phyloP scores from a whole-genome alignment of 2,329 filamentous ascomycete species.

The Pseudogymnoascus sp. region DNA sequence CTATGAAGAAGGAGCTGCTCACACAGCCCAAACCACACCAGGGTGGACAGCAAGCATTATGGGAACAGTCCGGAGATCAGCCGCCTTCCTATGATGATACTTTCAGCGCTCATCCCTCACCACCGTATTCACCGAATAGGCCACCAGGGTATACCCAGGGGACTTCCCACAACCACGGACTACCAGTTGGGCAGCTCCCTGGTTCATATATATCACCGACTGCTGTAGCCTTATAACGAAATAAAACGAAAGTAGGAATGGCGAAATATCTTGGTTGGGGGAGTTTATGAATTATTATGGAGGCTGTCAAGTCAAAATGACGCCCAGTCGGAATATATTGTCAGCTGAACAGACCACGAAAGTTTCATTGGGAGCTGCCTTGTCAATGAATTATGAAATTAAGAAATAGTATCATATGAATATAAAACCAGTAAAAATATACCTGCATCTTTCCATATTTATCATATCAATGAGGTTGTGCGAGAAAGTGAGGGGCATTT shows the following conservation, averaged over 20 bases:
- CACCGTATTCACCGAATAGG: neutral
- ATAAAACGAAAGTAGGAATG: neutral
- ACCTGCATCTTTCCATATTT: neutral
- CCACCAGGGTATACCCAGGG: neutral
- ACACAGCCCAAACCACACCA: neutral
- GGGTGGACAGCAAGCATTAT: neutral
- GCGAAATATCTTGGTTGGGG: neutral
- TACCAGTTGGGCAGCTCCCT: neutral
- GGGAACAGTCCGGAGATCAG: neutral
- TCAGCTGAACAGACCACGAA: neutral
- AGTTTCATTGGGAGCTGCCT: neutral
- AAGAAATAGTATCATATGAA: neutral
- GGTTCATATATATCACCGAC: neutral
- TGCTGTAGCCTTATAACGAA: neutral
- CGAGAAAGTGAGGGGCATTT: neutral
- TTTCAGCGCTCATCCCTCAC: neutral
- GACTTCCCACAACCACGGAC: neutral
- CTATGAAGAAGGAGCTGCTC: neutral
- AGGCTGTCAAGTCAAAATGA: neutral
- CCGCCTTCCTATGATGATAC: constrained; percentile 3
- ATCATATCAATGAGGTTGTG: neutral
- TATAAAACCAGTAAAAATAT: neutral
- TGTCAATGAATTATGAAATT: neutral
- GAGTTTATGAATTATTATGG: neutral
- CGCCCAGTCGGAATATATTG: neutral